Evolutionary conservation across 1,284 basidiomycete species (phyloP).

Genomic region (Erythrobasidium hasegawianum): DNA sequence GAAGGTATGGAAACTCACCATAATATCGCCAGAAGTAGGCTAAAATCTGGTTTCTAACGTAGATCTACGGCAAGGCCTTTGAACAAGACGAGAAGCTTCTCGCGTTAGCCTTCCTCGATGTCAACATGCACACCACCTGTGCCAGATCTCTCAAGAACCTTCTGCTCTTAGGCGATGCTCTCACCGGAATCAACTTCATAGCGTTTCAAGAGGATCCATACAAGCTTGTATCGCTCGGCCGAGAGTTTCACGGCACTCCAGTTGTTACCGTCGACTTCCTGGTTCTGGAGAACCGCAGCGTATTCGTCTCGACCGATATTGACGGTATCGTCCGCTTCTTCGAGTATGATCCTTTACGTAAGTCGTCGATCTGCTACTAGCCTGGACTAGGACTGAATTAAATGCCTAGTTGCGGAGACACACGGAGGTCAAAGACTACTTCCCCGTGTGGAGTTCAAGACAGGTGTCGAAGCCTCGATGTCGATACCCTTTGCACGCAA

Average conservation of each 20-base stretch:
- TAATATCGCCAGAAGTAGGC: too few relatives aligned
- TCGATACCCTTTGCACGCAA: slow-evolving; percentile 72
- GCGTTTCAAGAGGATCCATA: slow-evolving; percentile 98
- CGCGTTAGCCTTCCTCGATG: slow-evolving; percentile 91
- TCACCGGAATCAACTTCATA: slow-evolving; percentile 84
- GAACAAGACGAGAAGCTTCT: slow-evolving; percentile 93
- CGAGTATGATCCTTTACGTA: slow-evolving; percentile 81
- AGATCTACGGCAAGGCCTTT: slow-evolving; percentile 92
- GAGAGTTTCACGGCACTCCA: slow-evolving; percentile 61
- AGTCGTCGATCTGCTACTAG: too few relatives aligned
- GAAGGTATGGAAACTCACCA: too few relatives aligned
- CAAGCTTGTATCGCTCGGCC: slow-evolving; percentile 76
- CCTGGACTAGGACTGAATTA: slow-evolving; percentile 7
- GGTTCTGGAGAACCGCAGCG: slow-evolving; percentile 65
- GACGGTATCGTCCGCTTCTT: slow-evolving; percentile 77
- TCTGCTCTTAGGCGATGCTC: slow-evolving; percentile 80
- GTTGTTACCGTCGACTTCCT: slow-evolving; percentile 74
- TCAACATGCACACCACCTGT: slow-evolving; percentile 84
- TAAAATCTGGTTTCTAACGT: too few relatives aligned
- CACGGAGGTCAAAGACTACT: slow-evolving; percentile 76
- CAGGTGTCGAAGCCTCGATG: slow-evolving; percentile 66
- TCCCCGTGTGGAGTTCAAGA: slow-evolving; percentile 75
- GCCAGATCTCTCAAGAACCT: slow-evolving; percentile 86
- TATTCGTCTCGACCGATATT: slow-evolving; percentile 78
- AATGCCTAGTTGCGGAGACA: slow-evolving; percentile 68